These are phyloP conservation scores for Diaporthe sp. DNA, from an alignment of 2,329 filamentous ascomycete species.

Conservation along the genomic window DNA sequence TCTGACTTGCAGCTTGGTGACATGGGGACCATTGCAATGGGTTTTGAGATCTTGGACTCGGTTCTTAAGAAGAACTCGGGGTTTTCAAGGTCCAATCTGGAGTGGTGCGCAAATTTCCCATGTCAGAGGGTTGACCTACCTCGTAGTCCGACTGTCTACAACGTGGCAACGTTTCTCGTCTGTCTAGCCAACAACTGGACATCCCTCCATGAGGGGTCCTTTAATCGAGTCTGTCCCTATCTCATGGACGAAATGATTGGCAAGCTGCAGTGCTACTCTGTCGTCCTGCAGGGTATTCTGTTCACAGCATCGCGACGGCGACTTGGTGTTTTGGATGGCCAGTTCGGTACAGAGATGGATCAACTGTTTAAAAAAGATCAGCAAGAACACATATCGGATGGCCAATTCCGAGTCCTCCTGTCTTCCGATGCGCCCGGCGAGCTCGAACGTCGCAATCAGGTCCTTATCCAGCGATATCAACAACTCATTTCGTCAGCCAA, in stretches of 20 bases:
- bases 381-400: slow-evolving; percentile 37
- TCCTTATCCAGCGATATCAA: slow-evolving; percentile 41
- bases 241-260: slow-evolving; percentile 52
- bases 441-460: slow-evolving; percentile 42
- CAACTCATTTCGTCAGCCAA: slow-evolving; percentile 11
- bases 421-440: slow-evolving; percentile 25
- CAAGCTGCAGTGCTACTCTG: slow-evolving; percentile 49
- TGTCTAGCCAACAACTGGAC: slow-evolving; percentile 59
- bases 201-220: slow-evolving; percentile 46
- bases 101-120: slow-evolving; percentile 57
- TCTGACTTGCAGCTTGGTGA: slow-evolving; percentile 6
- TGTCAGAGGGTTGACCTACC: slow-evolving; percentile 30
- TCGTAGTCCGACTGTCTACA: slow-evolving; percentile 44
- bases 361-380: slow-evolving; percentile 47
- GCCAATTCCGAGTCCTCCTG: neutral
- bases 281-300: slow-evolving; percentile 48
- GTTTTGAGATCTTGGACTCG: slow-evolving; percentile 52
- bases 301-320: slow-evolving; percentile 49
- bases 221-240: slow-evolving; percentile 48
- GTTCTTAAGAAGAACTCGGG: slow-evolving; percentile 56
- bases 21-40: slow-evolving; percentile 48
- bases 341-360: slow-evolving; percentile 43
- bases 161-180: slow-evolving; percentile 61
- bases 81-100: slow-evolving; percentile 47
- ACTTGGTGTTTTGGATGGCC: slow-evolving; percentile 45